Conservation (phyloP, 2,329 filamentous ascomycete genomes). For the Cladophialophora immunda region DNA sequence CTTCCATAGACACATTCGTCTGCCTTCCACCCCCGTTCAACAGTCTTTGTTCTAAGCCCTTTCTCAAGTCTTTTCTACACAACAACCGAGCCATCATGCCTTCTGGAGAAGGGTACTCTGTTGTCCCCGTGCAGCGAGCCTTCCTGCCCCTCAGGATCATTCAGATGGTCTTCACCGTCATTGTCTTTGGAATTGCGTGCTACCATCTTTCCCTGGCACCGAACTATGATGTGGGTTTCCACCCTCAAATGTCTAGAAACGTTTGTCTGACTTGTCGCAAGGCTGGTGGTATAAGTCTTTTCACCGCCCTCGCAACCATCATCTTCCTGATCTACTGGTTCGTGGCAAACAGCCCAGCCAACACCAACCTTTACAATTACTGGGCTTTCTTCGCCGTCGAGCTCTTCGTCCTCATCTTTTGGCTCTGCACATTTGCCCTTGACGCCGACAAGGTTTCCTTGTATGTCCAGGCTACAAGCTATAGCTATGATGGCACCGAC, state of each 20-base stretch:
- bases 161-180: conserved; percentile 2
- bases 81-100: not conserved
- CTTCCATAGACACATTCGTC: not conserved
- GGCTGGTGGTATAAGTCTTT: not conserved
- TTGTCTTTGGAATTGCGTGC: not conserved
- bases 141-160: not conserved
- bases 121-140: not conserved
- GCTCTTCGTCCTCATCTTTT: conserved; percentile 6
- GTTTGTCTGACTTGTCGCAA: not conserved
- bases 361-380: conserved; percentile 1
- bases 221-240: not conserved
- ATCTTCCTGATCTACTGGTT: conserved; percentile 7
- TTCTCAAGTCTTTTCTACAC: not conserved
- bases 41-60: not conserved
- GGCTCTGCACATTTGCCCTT: conserved; percentile 5
- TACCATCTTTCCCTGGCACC: not conserved
- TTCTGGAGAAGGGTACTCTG: not conserved
- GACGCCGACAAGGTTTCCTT: not conserved
- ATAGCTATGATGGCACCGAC: not conserved
- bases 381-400: not conserved
- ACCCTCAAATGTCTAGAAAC: not conserved
- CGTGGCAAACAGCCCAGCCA: not conserved
- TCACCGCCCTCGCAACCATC: not conserved
- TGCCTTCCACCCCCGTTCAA: not conserved
- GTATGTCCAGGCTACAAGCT: not conserved